Conservation (phyloP, 2,329 filamentous ascomycete genomes). For the Davidsoniella eucalypti region DNA sequence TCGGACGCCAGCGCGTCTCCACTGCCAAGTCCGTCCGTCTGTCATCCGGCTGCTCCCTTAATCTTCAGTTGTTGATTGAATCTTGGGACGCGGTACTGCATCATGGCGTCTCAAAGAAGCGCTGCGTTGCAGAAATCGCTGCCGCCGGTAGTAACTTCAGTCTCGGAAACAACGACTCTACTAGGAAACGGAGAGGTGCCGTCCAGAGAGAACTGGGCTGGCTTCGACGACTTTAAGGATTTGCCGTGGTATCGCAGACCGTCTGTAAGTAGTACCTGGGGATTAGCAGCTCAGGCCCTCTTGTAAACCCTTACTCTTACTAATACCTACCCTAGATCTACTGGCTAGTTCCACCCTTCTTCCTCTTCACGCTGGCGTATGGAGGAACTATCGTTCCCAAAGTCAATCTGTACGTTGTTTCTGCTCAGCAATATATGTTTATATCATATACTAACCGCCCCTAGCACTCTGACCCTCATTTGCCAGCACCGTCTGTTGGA, state of each 20-base stretch:
- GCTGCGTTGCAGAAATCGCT: too few relatives aligned
- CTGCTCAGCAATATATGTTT: slow-evolving; percentile 8
- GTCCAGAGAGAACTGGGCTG: slow-evolving; percentile 27
- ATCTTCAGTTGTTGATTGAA: too few relatives aligned
- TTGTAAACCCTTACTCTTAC: not conserved
- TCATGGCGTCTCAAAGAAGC: too few relatives aligned
- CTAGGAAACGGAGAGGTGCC: not conserved
- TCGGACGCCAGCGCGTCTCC: too few relatives aligned
- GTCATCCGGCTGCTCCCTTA: too few relatives aligned
- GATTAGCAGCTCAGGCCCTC: too few relatives aligned
- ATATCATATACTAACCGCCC: not conserved
- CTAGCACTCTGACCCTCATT: slow-evolving; percentile 37
- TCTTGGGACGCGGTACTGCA: too few relatives aligned
- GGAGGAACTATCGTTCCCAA: slow-evolving; percentile 76
- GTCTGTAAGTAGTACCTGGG: slow-evolving; percentile 29
- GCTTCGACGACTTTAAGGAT: slow-evolving; percentile 39
- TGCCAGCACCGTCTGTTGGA: slow-evolving; percentile 60
- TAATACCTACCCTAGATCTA: slow-evolving; percentile 38
- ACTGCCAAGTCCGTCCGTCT: too few relatives aligned
- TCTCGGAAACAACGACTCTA: not conserved
- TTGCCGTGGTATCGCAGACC: slow-evolving; percentile 47
- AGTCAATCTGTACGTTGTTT: slow-evolving; percentile 49
- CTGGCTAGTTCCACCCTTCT: slow-evolving; percentile 70
- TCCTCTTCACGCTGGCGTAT: slow-evolving; percentile 70
- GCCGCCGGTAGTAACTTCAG: not conserved